Percentiles rank a stretch among this genome's conserved stretches.
Evolutionary conservation across 495 filamentous ascomycete genomes (phyloP).

Genomic region (Astrothelium subdiscretum): DNA sequence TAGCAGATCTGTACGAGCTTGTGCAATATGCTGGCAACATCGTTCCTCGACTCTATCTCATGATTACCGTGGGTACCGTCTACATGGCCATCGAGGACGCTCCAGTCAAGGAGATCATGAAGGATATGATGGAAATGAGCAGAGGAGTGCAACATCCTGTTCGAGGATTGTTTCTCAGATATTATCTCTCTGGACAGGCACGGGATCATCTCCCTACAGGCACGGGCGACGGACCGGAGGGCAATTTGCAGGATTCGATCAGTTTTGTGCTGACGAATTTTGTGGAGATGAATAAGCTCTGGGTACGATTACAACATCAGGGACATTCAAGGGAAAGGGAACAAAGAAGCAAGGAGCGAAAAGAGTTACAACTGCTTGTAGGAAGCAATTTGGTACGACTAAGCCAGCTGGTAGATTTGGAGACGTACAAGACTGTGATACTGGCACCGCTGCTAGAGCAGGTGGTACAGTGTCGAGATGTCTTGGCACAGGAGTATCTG

Average conservation of each 20-base stretch:
- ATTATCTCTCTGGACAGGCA: slow-evolving; percentile 90
- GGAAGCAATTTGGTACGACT: slow-evolving; percentile 91
- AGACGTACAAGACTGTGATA: slow-evolving; percentile 84
- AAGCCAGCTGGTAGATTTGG: slow-evolving; percentile 90
- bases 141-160: slow-evolving; percentile 94
- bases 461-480: slow-evolving; percentile 94
- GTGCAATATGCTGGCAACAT: slow-evolving; percentile 99
- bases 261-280: slow-evolving; percentile 97
- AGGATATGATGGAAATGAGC: slow-evolving; percentile 99
- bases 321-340: slow-evolving; percentile 92
- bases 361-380: slow-evolving; percentile 88
- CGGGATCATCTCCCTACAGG: slow-evolving; percentile 75
- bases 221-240: slow-evolving; percentile 82
- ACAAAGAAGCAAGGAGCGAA: slow-evolving; percentile 81
- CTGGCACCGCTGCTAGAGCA: slow-evolving; percentile 84
- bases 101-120: slow-evolving; percentile 99
- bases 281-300: slow-evolving; percentile 99
- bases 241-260: slow-evolving; percentile 92
- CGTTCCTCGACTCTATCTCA: slow-evolving; percentile 88
- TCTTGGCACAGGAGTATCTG: slow-evolving; percentile 93
- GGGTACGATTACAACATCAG: slow-evolving; percentile 95
- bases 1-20: slow-evolving; percentile 95
- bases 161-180: slow-evolving; percentile 85
- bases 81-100: slow-evolving; percentile 99
- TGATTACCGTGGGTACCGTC: slow-evolving; percentile 97